Percentiles rank a stretch among this genome's conserved stretches.
Conservation (phyloP, 371 early-diverging fungal genomes). For the Conidiobolus incongruus region DNA sequence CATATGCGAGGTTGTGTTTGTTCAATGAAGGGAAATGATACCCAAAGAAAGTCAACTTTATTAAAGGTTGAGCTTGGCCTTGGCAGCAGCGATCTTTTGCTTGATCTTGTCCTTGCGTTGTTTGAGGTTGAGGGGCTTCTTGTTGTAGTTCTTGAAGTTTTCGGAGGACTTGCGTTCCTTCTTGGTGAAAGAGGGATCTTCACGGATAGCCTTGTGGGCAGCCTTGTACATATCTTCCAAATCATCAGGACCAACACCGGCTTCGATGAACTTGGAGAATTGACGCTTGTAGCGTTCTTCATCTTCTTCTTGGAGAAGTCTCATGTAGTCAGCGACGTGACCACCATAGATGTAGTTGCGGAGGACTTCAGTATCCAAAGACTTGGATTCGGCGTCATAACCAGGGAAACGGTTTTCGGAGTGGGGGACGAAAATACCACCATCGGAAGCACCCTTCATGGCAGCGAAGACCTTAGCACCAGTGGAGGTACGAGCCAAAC, state of each 20-base stretch:
- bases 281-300: slow-evolving; percentile 94
- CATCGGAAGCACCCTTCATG: slow-evolving; percentile 99
- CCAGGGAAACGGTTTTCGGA: slow-evolving; percentile 96
- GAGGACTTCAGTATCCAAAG: slow-evolving; percentile 87
- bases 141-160: slow-evolving; percentile 27
- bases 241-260: slow-evolving; percentile 74
- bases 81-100: slow-evolving; percentile 79
- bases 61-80: no score
- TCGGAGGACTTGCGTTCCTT: slow-evolving; percentile 47
- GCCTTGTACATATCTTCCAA: slow-evolving; percentile 90
- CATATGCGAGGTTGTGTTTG: no score
- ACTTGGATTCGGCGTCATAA: slow-evolving; percentile 76
- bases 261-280: slow-evolving; percentile 90
- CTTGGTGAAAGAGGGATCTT: slow-evolving; percentile 47
- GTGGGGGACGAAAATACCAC: slow-evolving; percentile 98
- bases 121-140: slow-evolving; percentile 59
- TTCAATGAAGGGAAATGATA: no score
- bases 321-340: slow-evolving; percentile 98
- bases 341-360: slow-evolving; percentile 97
- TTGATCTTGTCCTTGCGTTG: slow-evolving; percentile 70
- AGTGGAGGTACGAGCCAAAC: slow-evolving; percentile 96
- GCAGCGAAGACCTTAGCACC: slow-evolving; percentile 98
- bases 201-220: slow-evolving; percentile 91
- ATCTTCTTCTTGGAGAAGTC: slow-evolving; percentile 92
- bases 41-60: no score